Evolutionary conservation across 805 yeast species (phyloP).

Genomic region (Barnettozyma populi): DNA sequence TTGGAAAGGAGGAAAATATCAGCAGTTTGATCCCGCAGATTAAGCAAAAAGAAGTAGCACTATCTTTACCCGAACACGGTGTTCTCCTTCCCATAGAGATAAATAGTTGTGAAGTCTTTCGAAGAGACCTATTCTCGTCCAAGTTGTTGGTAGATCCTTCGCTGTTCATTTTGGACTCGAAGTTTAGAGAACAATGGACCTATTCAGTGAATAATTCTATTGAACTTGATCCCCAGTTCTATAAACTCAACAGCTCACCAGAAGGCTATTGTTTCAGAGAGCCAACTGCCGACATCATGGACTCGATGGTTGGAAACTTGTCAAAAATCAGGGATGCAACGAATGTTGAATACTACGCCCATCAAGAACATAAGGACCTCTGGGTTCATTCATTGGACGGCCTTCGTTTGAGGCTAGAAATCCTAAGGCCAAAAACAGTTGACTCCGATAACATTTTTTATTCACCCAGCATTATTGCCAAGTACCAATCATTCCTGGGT

Average conservation of each 20-base stretch:
- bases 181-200: conserved; percentile 12
- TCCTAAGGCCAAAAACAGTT: conserved; percentile 32
- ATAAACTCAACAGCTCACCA: conserved; percentile 7
- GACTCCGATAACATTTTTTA: conserved; percentile 36
- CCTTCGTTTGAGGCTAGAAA: conserved; percentile 42
- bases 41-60: neutral
- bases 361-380: neutral
- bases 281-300: conserved; percentile 9
- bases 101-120: conserved; percentile 3
- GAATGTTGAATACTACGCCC: neutral
- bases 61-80: neutral
- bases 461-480: conserved; percentile 18
- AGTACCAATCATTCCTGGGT: conserved; percentile 6
- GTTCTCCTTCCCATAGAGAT: neutral
- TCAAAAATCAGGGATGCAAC: neutral
- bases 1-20: neutral
- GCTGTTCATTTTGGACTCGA: conserved; percentile 15
- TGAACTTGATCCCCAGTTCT: conserved; percentile 13
- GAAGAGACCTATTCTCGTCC: neutral
- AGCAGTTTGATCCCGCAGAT: neutral
- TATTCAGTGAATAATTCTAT: conserved; percentile 1
- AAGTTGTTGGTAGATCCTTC: conserved; percentile 2
- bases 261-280: conserved; percentile 11
- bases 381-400: conserved; percentile 31
- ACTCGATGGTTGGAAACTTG: conserved; percentile 14